Evolutionary conservation across 75 land plant genomes (phyloP), one percentile per base, ranked within the genome.

Genomic region (Pseudotsuga menziesii): DNA sequence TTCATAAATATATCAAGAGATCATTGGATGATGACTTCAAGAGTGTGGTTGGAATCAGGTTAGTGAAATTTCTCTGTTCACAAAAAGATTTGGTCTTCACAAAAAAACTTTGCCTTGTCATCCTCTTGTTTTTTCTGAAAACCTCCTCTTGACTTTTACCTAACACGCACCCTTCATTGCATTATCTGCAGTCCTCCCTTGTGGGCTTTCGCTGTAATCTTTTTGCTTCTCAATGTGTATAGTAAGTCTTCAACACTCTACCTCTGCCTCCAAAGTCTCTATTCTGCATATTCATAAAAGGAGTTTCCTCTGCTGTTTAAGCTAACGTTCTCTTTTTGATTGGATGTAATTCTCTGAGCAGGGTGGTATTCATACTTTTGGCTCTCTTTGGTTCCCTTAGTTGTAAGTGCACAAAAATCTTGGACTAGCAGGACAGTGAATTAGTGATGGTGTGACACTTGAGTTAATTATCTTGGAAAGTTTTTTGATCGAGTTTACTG

Each of bases 21-120:
- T 83, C 92, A 64, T 83, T 94, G 55, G 94, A 94, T 39, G 92
- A 91, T 74, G 94, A 94, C 74, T 94, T 94, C 78, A 89, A 85
- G 77, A 84, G 85, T 1, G 91, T 94, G 2, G 92, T 91, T 32
- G 94, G 92, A 2, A 91, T 94, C 78, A 91, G 93, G 93, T 88
- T 29, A n/a, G 61, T 29, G 41, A 44, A n/a, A 44, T 16, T 3
- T 35, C 39, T 67, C 54, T 39, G n/a, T 32, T 32, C 25, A 26
- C 26, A 27, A 61, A 44, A 61, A 27, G 35, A 2, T 23, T 39
- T 36, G 23, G 41, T 29, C 41, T n/a, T n/a, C 13, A 19, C 7
- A 17, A 36, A 69, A 36, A 22, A 12, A 12, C n/a, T 41, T 39
- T 20, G 11, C 52, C 19, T 11, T 27, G 22, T 22, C n/a, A n/a